Evolutionary conservation across 768 basidiomycete genomes (phyloP).

Genomic region (Lactifluus hygrophoroides): DNA sequence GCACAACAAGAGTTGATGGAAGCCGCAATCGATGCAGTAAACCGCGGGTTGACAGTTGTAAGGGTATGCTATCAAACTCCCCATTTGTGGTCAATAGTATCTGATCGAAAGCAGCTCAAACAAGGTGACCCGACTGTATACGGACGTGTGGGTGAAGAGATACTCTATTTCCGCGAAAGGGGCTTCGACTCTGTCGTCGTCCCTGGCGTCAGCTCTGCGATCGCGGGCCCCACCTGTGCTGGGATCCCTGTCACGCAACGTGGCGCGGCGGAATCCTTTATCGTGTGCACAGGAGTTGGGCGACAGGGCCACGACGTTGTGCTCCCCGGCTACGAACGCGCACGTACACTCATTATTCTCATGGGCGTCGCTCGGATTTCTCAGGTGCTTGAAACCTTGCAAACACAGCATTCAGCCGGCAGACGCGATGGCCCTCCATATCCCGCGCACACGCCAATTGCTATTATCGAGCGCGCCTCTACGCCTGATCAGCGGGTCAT

Average conservation of each 20-base stretch:
- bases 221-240: slow-evolving; percentile 84
- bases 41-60: slow-evolving; percentile 75
- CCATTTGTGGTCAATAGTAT: not conserved
- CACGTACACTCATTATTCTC: slow-evolving; percentile 72
- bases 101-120: slow-evolving; percentile 53
- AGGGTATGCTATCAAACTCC: slow-evolving; percentile 43
- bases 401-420: slow-evolving; percentile 15
- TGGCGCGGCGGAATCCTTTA: slow-evolving; percentile 83
- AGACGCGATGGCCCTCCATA: slow-evolving; percentile 49
- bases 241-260: slow-evolving; percentile 94
- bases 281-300: slow-evolving; percentile 92
- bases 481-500: slow-evolving; percentile 88
- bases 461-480: slow-evolving; percentile 91
- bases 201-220: slow-evolving; percentile 83
- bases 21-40: slow-evolving; percentile 76
- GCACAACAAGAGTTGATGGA: slow-evolving; percentile 95
- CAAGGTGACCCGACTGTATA: slow-evolving; percentile 97
- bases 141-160: slow-evolving; percentile 90
- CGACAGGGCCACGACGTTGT: slow-evolving; percentile 71
- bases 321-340: slow-evolving; percentile 82
- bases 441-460: slow-evolving; percentile 73
- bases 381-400: slow-evolving; percentile 60
- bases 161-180: slow-evolving; percentile 80
- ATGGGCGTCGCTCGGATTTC: slow-evolving; percentile 91
- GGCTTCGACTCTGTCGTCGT: slow-evolving; percentile 81